Base-by-base conservation (phyloP, 805 yeast genomes). In the Kazachstania kunashirensis region DNA sequence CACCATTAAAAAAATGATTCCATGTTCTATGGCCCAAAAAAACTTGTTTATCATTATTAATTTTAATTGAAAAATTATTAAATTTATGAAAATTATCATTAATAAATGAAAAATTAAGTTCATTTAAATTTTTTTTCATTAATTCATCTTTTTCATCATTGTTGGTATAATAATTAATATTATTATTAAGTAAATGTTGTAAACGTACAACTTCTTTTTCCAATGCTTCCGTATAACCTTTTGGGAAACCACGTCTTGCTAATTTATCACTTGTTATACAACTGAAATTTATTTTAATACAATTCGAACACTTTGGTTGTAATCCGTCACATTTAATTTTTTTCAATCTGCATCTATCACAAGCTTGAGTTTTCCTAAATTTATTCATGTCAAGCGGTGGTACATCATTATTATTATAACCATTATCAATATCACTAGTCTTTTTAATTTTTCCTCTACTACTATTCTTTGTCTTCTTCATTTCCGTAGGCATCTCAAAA, bases 201-300 rank as follows among this genome's bases (percentile, higher is more conserved):
- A 81, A 60, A 24, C 68, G 69, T 24, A 74, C 68, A 31, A 82
- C 63, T 46, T 73, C 75, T 38, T 66, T 67, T 49, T 82, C 94
- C 45, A 82, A 59, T 47, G 75, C 76, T 57, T 79, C 84, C 1
- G 94, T 82, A 50, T 82, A 82, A 0, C 92, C 89, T 48, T 78
- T 77, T 3, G 92, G 89, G 43, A 81, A 79, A 1, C 88, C 83
- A 41, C 85, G 66, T 57, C 94, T 66, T 0, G 86, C 75, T 19
- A 82, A 58, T 51, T 78, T 79, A 58, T 81, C 89, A 38, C 81
- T 73, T 3, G 81, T 80, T 28, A 75, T 70, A 55, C 94, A 82
- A 31, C 70, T 75, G 48, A 77, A 77, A 0, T 78, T 79, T 29
- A 77, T 74, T 43, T 71, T 71, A 24, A 63, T 59, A 52, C 92